Evolutionary conservation across 1,139 yeast species (phyloP), one percentile per base, ranked within the genome.

Genomic region (Blastobotrys apis): DNA sequence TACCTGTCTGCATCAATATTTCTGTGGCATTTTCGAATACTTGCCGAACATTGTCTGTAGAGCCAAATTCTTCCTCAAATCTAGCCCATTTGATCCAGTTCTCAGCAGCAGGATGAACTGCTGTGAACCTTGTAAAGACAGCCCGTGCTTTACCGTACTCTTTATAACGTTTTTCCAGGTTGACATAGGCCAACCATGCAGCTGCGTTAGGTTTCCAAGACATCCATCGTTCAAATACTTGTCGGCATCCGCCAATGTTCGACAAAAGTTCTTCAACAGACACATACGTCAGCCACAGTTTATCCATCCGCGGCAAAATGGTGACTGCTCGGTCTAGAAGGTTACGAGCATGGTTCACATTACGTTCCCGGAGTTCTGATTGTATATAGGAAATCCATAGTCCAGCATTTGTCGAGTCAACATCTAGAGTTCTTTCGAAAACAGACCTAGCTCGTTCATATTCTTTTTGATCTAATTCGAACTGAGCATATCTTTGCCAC

Each of bases 401-500:
- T 8, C 95, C 92, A 1, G 90, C 78, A 51, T 82, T 77, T 2
- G 78, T 72, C n/a, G 72, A 69, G 58, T 86, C 83, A 3, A 86
- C 88, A 47, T 80, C 84, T 32, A 92, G 62, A 0, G 96, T 95
- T 43, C 98, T 71, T 63, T 92, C 98, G 65, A 83, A 85, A 10
- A 92, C 73, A 0, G 96, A 86, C 46, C 97, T 68, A 0, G 95
- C 95, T n/a, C 81, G 63, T 8, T 73, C 71, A 55, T 77, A 73
- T 58, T 92, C 96, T 48, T 79, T 81, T 56, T 86, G 90, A 4
- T 83, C 84, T 12, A 80, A 64, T 62, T 92, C 98, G 79, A 92
- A 87, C 49, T 75, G 78, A 1, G 97, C 97, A 62, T 92, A 92
- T 43, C 97, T 71, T 62, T 87, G 73, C 97, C 97, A 92, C 60